Conservation (phyloP, 371 early-diverging fungal genomes). For the Scutellospora calospora region DNA sequence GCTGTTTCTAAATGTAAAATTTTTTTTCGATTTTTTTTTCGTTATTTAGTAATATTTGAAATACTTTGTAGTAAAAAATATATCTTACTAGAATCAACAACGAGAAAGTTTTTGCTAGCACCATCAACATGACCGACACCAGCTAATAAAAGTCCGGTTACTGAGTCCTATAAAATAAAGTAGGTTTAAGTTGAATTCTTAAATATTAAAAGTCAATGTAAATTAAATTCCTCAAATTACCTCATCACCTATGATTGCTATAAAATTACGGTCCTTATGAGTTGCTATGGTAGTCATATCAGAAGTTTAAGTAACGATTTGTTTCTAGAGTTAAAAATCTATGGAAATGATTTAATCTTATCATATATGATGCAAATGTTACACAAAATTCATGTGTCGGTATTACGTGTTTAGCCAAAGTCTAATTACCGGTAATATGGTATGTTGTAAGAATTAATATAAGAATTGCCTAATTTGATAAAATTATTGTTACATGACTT, state of each 20-base stretch:
- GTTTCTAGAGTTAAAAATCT: too few species aligned
- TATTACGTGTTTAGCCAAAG: too few species aligned
- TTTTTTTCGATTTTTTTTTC: too few species aligned
- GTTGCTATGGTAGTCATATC: neutral
- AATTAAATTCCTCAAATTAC: conserved; percentile 53
- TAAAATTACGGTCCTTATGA: conserved; percentile 70
- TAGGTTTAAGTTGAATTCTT: neutral
- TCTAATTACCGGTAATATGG: too few species aligned
- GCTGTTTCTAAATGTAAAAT: conserved; percentile 78
- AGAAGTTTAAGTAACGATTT: too few species aligned
- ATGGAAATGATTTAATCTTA: too few species aligned
- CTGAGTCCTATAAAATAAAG: conserved; percentile 79
- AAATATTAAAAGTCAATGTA: neutral
- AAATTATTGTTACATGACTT: too few species aligned
- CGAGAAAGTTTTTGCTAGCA: conserved; percentile 91
- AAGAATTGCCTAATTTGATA: too few species aligned
- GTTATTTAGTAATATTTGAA: neutral
- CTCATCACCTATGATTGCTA: conserved; percentile 98
- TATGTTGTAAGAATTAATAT: too few species aligned
- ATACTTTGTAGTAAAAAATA: neutral
- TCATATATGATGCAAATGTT: too few species aligned
- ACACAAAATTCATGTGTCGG: too few species aligned
- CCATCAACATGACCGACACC: conserved; percentile 94
- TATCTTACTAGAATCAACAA: conserved; percentile 91
- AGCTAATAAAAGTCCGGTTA: conserved; percentile 96